Conservation (phyloP, 495 filamentous ascomycete genomes). For the Podospora bellae-mahoneyi region DNA sequence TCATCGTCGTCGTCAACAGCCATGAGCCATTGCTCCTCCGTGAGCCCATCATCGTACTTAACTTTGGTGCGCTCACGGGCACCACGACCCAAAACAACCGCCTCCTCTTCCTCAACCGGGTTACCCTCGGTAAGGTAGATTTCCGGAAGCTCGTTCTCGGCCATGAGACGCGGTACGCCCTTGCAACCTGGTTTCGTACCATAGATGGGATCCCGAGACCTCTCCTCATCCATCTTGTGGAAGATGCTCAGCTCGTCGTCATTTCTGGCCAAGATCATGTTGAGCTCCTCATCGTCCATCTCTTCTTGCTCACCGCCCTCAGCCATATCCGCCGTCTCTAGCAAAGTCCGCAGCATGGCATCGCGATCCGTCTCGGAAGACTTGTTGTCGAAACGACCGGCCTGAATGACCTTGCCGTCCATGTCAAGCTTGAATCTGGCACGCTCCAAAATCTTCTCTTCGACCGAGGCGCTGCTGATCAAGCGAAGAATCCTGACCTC, state of each 20-base stretch:
- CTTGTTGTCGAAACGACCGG: constrained; percentile 98
- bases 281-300: constrained; percentile 97
- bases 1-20: constrained; percentile 97
- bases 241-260: constrained; percentile 69
- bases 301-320: constrained; percentile 78
- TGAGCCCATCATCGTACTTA: constrained; percentile 94
- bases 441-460: constrained; percentile 97
- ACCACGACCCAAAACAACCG: constrained; percentile 78
- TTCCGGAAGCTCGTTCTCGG: constrained; percentile 85
- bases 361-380: constrained; percentile 98
- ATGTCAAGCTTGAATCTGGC: constrained; percentile 98
- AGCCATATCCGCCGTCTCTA: constrained; percentile 89
- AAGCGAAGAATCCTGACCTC: constrained; percentile 94
- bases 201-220: constrained; percentile 60
- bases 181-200: constrained; percentile 61
- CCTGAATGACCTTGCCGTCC: constrained; percentile 99
- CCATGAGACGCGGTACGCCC: constrained; percentile 71
- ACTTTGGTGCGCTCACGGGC: constrained; percentile 90
- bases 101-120: constrained; percentile 73
- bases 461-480: constrained; percentile 94
- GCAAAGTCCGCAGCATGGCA: constrained; percentile 83
- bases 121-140: constrained; percentile 88
- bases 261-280: constrained; percentile 76
- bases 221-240: constrained; percentile 73
- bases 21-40: constrained; percentile 93